Percentiles rank a stretch among this genome's conserved stretches.
phyloP scores from a whole-genome alignment of 768 basidiomycete species.

The Auricularia auricula-judae region DNA sequence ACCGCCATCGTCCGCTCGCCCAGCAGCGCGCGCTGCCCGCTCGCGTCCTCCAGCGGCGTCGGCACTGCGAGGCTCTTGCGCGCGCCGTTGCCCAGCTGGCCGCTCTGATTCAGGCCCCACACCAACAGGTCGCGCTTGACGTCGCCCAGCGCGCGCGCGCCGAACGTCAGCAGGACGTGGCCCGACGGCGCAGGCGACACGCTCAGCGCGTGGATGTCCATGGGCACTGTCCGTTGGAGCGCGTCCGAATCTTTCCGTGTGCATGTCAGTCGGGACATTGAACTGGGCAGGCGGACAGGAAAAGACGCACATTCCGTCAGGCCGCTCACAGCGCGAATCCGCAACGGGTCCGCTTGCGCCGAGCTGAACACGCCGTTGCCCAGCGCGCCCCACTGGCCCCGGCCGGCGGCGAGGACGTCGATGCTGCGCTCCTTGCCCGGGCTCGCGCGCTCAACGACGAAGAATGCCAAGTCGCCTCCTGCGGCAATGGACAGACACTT shows the following conservation, averaged over 20 bases:
- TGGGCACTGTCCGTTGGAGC: slow-evolving; percentile 39
- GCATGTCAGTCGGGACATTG: not conserved
- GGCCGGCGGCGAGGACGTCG: slow-evolving; percentile 66
- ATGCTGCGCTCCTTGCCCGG: slow-evolving; percentile 21
- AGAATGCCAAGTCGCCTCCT: slow-evolving; percentile 69
- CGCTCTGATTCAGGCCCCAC: slow-evolving; percentile 67
- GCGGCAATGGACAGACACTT: slow-evolving; percentile 57
- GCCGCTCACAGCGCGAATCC: slow-evolving; percentile 72
- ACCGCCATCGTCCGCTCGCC: slow-evolving; percentile 39
- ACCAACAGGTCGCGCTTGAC: slow-evolving; percentile 52
- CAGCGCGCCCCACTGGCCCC: slow-evolving; percentile 74
- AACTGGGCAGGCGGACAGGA: not conserved
- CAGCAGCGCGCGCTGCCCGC: slow-evolving; percentile 27
- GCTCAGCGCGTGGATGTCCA: slow-evolving; percentile 49
- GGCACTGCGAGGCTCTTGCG: slow-evolving; percentile 49
- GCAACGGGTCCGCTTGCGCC: slow-evolving; percentile 56
- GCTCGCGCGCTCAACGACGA: slow-evolving; percentile 51
- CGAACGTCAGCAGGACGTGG: slow-evolving; percentile 64
- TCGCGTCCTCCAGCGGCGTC: slow-evolving; percentile 34
- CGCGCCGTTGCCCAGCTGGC: slow-evolving; percentile 68
- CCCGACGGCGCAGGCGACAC: slow-evolving; percentile 41
- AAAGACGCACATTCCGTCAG: slow-evolving; percentile 65
- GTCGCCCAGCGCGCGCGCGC: slow-evolving; percentile 36
- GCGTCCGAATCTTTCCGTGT: not conserved
- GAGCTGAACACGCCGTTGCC: slow-evolving; percentile 59